A percentile compares a stretch with the other conserved stretches of the same genome.
Conservation (phyloP, 2,329 filamentous ascomycete species). For the Aureobasidium sp. region DNA sequence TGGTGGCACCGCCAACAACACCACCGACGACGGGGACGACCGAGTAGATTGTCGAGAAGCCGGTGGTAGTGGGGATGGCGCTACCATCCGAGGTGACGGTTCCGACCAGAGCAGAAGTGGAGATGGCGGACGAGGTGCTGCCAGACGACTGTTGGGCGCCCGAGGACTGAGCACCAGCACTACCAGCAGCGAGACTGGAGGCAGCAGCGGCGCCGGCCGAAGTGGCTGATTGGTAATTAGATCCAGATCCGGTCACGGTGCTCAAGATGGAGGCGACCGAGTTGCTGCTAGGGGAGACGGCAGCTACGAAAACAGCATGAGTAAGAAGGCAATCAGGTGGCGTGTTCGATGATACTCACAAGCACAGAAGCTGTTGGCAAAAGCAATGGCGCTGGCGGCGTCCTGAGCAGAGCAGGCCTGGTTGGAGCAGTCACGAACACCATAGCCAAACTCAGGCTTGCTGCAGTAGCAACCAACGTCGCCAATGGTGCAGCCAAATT, state of each 20-base stretch:
- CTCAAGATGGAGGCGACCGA: conserved; percentile 14
- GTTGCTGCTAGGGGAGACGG: conserved; percentile 4
- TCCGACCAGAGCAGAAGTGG: conserved; percentile 27
- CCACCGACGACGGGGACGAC: conserved; percentile 16
- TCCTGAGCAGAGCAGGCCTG: conserved; percentile 26
- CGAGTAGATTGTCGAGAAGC: conserved; percentile 30
- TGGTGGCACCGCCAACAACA: conserved; percentile 16
- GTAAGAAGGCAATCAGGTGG: neutral
- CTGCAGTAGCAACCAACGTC: conserved; percentile 33
- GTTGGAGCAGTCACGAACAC: conserved; percentile 34
- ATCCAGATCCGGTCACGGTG: conserved; percentile 15
- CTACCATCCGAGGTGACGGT: conserved; percentile 27
- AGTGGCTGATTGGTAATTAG: conserved; percentile 17
- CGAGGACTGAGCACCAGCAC: neutral
- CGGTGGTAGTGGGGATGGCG: conserved; percentile 28
- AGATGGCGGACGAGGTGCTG: conserved; percentile 20
- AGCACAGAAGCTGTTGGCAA: conserved; percentile 29
- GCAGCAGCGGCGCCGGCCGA: conserved; percentile 17
- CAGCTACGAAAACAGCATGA: conserved; percentile 11
- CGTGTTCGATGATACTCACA: conserved; percentile 4
- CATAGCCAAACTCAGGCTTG: conserved; percentile 32
- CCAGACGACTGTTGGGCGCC: conserved; percentile 6
- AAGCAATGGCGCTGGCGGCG: conserved; percentile 27
- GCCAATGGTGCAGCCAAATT: conserved; percentile 27
- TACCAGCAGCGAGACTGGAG: neutral